Evolutionary conservation across 2,329 filamentous ascomycete genomes (phyloP), one percentile per base, ranked within the genome.

Genomic region (Atkinsonella hypoxylon): DNA sequence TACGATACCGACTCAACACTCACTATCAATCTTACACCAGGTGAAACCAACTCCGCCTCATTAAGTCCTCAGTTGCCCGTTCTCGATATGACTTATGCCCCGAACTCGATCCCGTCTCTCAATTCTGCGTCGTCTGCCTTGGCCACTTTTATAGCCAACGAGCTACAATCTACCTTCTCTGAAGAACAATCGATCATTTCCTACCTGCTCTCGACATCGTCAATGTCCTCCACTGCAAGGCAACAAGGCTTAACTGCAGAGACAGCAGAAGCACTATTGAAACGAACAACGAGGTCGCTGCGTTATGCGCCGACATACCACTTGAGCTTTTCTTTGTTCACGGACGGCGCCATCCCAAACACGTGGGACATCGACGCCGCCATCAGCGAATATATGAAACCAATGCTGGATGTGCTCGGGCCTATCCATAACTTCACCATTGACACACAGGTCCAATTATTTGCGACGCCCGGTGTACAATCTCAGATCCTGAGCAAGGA

Each of bases 241-340:
- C 67, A 73, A 3, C 70, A 73, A 52, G 70, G 70, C 5, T 57
- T 78, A 39, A 68, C 71, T 0, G 70, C 75, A 34, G 73, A 80
- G 32, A 69, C 75, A 0, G 70, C 75, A 22, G 79, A 80, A 40
- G 71, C 76, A 1, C 72, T 81, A 58, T 78, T 69, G 59, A 85
- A 74, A 76, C 85, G 89, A 54, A 87, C 87, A 36, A 93, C 87
- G 2, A 78, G 89, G 47, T 89, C 89, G 0, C 78, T 97, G 61
- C 94, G 91, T 64, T 95, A 96, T 64, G 85, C 93, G 4, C 83
- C 90, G 13, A 95, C 88, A 0, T 98, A 97, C 64, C 93, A 98
- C 63, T 73, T 98, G 30, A 95, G 90, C 0, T 95, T 98, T 62
- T 98, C 93, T 0, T 75, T 98, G 3, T 97, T 98, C 64, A 93